phyloP scores from a whole-genome alignment of 208 protist genomes.

The Strigomonas oncopelti region DNA sequence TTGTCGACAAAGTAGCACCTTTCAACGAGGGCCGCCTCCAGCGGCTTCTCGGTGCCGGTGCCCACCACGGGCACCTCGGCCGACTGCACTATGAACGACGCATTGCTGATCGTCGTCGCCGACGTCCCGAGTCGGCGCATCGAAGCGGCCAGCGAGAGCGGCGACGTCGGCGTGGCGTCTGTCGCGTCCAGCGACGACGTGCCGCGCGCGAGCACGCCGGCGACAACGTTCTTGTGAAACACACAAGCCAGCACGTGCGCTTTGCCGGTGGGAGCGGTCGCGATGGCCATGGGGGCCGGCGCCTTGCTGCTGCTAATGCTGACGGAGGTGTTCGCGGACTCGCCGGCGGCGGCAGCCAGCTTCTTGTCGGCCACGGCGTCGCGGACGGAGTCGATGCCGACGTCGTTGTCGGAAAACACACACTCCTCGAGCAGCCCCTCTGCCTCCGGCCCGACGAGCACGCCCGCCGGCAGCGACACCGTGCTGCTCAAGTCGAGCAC shows the following conservation, averaged over 20 bases:
- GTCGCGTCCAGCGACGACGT: neutral
- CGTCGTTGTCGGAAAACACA: slow-evolving; percentile 64
- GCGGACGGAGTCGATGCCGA: slow-evolving; percentile 66
- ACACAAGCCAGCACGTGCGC: slow-evolving; percentile 28
- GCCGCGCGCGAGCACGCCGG: slow-evolving; percentile 57
- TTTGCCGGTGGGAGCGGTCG: neutral
- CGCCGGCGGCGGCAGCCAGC: neutral
- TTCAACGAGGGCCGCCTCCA: slow-evolving; percentile 36
- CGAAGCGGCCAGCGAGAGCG: neutral
- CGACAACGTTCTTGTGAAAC: slow-evolving; percentile 28
- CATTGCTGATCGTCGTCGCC: neutral
- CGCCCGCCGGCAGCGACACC: slow-evolving; percentile 31
- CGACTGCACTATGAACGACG: neutral
- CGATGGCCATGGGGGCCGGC: neutral
- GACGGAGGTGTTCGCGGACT: neutral
- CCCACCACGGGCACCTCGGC: neutral
- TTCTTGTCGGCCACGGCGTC: slow-evolving; percentile 20
- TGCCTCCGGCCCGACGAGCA: slow-evolving; percentile 43
- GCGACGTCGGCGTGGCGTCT: neutral
- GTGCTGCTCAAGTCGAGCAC: slow-evolving; percentile 31
- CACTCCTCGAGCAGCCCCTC: slow-evolving; percentile 41
- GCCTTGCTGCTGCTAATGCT: neutral
- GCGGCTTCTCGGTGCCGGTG: slow-evolving; percentile 1
- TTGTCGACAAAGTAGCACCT: slow-evolving; percentile 68
- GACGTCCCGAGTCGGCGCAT: neutral